Conservation (phyloP, 306 rosid species). For the Crotalaria pallida region DNA sequence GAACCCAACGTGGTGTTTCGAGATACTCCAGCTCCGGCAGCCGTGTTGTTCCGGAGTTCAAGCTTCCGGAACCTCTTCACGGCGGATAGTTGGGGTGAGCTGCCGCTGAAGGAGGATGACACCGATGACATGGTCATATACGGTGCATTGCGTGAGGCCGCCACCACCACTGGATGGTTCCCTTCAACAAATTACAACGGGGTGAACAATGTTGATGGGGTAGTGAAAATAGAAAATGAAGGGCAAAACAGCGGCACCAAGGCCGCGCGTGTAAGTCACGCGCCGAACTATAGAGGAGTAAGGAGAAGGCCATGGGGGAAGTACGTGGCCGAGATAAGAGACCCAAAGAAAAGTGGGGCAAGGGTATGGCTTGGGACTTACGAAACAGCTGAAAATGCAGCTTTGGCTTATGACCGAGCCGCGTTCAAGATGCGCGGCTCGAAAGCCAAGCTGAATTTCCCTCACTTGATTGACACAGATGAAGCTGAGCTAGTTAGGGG, state of each 20-base stretch:
- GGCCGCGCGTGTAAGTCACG: neutral
- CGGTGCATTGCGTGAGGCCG: slow-evolving; percentile 20
- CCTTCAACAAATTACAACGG: neutral
- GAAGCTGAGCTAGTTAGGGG: neutral
- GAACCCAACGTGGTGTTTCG: neutral
- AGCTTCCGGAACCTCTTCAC: slow-evolving; percentile 19
- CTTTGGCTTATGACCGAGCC: slow-evolving; percentile 56
- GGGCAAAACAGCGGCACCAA: neutral
- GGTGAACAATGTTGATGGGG: neutral
- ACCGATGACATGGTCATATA: slow-evolving; percentile 33
- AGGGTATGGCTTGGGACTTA: slow-evolving; percentile 66
- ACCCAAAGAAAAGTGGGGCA: slow-evolving; percentile 31
- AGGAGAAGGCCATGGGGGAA: slow-evolving; percentile 57
- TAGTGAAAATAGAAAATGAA: neutral
- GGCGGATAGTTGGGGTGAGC: slow-evolving; percentile 28
- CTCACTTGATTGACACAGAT: slow-evolving; percentile 33
- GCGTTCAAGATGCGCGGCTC: slow-evolving; percentile 56
- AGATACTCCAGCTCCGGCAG: neutral
- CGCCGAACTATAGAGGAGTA: slow-evolving; percentile 37
- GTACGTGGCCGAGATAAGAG: slow-evolving; percentile 60
- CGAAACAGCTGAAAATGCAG: slow-evolving; percentile 43
- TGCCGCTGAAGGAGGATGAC: slow-evolving; percentile 33
- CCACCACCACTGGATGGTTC: slow-evolving; percentile 22
- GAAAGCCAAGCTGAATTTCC: slow-evolving; percentile 53
- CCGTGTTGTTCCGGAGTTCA: neutral